Percentiles rank a stretch among this genome's conserved stretches.
Evolutionary conservation across 208 protist genomes (phyloP).

Genomic region (Crithidia acanthocephali): DNA sequence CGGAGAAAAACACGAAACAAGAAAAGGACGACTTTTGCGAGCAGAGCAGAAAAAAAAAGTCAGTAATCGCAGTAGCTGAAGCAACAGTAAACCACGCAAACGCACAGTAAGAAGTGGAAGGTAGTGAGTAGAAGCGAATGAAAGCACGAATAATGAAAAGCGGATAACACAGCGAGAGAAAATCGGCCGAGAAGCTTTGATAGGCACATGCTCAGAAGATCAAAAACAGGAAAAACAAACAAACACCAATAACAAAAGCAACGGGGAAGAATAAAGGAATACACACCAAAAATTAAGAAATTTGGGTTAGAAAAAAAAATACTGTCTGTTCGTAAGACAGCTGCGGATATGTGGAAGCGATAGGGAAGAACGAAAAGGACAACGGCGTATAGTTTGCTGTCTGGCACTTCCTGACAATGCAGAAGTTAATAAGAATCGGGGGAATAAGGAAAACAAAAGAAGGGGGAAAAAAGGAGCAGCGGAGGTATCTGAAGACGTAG

Average conservation of each 20-base stretch:
- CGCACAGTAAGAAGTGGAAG: conserved; percentile 1
- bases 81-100: not conserved
- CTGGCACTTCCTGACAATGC: not conserved
- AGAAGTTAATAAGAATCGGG: not conserved
- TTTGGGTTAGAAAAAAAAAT: conserved; percentile 1
- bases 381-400: conserved; percentile 3
- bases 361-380: not conserved
- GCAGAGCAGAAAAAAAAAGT: not conserved
- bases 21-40: not conserved
- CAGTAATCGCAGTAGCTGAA: not conserved
- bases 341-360: not conserved
- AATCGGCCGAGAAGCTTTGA: not conserved
- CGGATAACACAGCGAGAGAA: not conserved
- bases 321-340: not conserved
- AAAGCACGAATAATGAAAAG: not conserved
- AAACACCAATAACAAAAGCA: not conserved
- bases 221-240: not conserved
- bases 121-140: not conserved
- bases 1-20: not conserved
- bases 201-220: too few species aligned
- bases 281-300: conserved; percentile 1
- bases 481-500: not conserved
- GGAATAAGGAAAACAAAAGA: not conserved
- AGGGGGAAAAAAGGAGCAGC: conserved; percentile 1
- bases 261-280: not conserved